Evolutionary conservation across 139 green algal genomes (phyloP), one percentile per base, ranked within the genome.

Genomic region (Tetradesmus obliquus): DNA sequence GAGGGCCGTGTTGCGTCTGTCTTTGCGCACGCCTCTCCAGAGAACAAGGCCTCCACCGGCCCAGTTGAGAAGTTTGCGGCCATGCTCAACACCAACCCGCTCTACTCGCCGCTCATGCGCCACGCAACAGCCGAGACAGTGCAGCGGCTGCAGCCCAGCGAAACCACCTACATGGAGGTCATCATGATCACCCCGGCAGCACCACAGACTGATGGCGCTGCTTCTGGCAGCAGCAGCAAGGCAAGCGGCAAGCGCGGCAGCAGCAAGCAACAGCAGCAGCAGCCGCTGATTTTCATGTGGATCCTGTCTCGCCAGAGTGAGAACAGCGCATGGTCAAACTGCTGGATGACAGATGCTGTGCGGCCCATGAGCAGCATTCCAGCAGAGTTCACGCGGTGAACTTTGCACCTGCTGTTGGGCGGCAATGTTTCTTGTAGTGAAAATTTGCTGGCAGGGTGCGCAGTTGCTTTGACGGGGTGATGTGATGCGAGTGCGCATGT

Each of bases 151-250:
- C 90, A 93, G 87, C 72, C 87, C 0, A 91, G 82, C 0, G 79
- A 92, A 53, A 81, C 60, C 3, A 91, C 90, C 12, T 94, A 93
- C 90, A 93, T 94, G 92, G 92, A 93, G 66, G 76, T 94, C 8
- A 84, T 94, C 20, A 53, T 74, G 17, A 72, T 93, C 32, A 90
- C 87, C 0, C 87, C 90, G 2, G 92, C 87, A 72, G 4, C 54
- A 45, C n/a, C 24, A 53, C 45, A 74, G 53, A 19, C 12, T 15
- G 10, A 13, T 19, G 10, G 60, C 19, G 60, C 8, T 76, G 66
- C 17, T 24, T 12, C 60, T 71, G 66, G 17, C n/a, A 19, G 8
- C 72, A 51, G 17, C 20, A 55, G n/a, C 76, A 82, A 3, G n/a
- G 45, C 32, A 4, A 51, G 20, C 51, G 79, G 71, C 58, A 81